Conservation (phyloP, 2,329 filamentous ascomycete genomes). For the Colletotrichum musicola region DNA sequence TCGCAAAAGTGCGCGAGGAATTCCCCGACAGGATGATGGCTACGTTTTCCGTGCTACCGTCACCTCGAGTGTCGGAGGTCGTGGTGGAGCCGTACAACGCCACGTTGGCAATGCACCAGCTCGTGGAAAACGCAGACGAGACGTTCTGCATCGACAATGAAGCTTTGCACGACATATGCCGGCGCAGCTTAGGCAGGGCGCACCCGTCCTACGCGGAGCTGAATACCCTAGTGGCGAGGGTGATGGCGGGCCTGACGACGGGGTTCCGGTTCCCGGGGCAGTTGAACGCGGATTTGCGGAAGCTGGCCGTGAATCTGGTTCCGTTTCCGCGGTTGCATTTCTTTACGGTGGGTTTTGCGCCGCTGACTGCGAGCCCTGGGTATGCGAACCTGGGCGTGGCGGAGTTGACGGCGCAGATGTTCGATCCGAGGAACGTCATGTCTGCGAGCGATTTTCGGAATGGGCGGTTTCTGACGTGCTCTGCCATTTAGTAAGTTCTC, state of each 20-base stretch:
- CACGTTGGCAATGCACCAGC: slow-evolving; percentile 97
- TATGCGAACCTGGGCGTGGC: slow-evolving; percentile 98
- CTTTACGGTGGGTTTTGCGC: slow-evolving; percentile 99
- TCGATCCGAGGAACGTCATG: slow-evolving; percentile 99
- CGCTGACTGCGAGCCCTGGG: slow-evolving; percentile 82
- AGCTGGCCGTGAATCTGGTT: slow-evolving; percentile 99
- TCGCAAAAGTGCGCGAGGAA: slow-evolving; percentile 99
- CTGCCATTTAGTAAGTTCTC: slow-evolving; percentile 86
- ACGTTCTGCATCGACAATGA: slow-evolving; percentile 99
- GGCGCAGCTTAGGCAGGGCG: slow-evolving; percentile 98
- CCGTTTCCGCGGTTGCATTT: slow-evolving; percentile 99
- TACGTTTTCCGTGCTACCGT: slow-evolving; percentile 98
- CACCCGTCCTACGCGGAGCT: slow-evolving; percentile 99
- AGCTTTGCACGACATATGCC: slow-evolving; percentile 99
- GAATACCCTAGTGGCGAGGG: slow-evolving; percentile 98
- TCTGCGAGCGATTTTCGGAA: slow-evolving; percentile 99
- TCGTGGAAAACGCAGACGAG: slow-evolving; percentile 99
- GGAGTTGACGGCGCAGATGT: slow-evolving; percentile 99
- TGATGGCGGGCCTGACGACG: slow-evolving; percentile 99
- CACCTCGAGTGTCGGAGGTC: slow-evolving; percentile 99
- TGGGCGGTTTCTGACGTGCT: slow-evolving; percentile 99
- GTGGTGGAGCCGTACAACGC: slow-evolving; percentile 99
- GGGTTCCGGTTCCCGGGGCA: slow-evolving; percentile 99
- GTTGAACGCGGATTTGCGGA: slow-evolving; percentile 99
- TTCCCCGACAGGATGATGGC: slow-evolving; percentile 99